A percentile compares a stretch with the other conserved stretches of the same genome.
Conservation (phyloP, 169 alveolate species). For the Eimeria necatrix region DNA sequence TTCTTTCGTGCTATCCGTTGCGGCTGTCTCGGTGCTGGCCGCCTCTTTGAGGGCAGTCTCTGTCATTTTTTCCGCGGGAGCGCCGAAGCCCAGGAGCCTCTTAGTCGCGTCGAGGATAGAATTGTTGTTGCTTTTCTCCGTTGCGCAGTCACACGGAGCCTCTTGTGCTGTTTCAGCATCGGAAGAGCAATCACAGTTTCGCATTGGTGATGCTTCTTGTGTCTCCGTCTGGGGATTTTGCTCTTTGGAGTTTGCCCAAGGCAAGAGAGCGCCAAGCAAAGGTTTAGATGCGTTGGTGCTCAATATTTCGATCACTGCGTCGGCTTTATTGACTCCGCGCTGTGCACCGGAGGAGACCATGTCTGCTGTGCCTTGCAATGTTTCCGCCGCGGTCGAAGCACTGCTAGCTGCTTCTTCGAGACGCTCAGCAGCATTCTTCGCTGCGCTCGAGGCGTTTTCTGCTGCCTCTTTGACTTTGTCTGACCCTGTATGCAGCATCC, state of each 20-base stretch:
- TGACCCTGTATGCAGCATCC: background rate
- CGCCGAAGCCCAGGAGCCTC: background rate
- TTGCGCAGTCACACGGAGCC: background rate
- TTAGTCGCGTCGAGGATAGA: background rate
- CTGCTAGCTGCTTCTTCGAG: background rate
- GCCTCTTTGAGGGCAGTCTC: background rate
- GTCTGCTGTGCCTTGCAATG: background rate
- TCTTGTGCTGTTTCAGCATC: background rate
- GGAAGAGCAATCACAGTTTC: background rate
- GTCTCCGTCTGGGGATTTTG: background rate
- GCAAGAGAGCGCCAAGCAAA: background rate
- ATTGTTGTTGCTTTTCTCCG: background rate
- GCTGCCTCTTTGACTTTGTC: background rate
- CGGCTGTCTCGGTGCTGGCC: background rate
- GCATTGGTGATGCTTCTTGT: background rate
- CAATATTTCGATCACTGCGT: background rate
- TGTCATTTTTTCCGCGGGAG: background rate
- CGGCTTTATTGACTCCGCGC: background rate
- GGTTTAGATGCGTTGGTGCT: constrained; percentile 16
- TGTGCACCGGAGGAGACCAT: background rate
- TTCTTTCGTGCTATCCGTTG: background rate
- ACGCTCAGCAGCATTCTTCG: background rate
- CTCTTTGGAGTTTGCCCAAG: background rate
- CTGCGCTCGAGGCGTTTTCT: background rate
- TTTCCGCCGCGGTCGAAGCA: background rate